phyloP scores from a whole-genome alignment of 2,329 filamentous ascomycete species.

The Fusarium nygamai region DNA sequence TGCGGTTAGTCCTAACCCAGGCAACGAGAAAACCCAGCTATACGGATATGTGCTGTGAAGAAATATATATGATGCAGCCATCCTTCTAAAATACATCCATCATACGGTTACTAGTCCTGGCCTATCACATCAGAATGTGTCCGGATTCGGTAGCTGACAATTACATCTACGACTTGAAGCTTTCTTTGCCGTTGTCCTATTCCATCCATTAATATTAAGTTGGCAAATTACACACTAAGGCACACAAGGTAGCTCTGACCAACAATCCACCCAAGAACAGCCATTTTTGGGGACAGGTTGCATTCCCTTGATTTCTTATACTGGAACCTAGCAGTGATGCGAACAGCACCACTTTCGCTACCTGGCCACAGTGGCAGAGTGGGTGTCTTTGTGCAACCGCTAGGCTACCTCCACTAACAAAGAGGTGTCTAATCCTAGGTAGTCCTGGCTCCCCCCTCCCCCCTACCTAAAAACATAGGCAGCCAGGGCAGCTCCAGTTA shows the following conservation, averaged over 20 bases:
- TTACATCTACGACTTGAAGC: constrained; percentile 9
- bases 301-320: constrained; percentile 38
- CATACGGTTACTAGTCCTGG: constrained; percentile 9
- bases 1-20: not conserved
- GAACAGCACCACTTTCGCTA: constrained; percentile 23
- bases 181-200: constrained; percentile 33
- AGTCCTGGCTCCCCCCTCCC: not conserved
- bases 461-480: constrained; percentile 22
- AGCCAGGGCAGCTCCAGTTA: constrained; percentile 7
- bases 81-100: constrained; percentile 8
- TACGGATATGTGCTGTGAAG: not conserved
- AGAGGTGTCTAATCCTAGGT: constrained; percentile 8
- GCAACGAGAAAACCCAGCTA: not conserved
- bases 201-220: not conserved
- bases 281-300: constrained; percentile 42
- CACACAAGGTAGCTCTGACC: not conserved
- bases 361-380: constrained; percentile 24
- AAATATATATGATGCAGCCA: constrained; percentile 7
- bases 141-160: constrained; percentile 27
- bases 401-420: constrained; percentile 22
- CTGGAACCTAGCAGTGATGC: constrained; percentile 25
- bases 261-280: constrained; percentile 27
- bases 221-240: constrained; percentile 5
- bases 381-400: constrained; percentile 22
- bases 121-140: constrained; percentile 9